A percentile compares a stretch with the other conserved stretches of the same genome.
Evolutionary conservation across 176 grass and related monocot species (phyloP).

Genomic region (Chloris gayana): DNA sequence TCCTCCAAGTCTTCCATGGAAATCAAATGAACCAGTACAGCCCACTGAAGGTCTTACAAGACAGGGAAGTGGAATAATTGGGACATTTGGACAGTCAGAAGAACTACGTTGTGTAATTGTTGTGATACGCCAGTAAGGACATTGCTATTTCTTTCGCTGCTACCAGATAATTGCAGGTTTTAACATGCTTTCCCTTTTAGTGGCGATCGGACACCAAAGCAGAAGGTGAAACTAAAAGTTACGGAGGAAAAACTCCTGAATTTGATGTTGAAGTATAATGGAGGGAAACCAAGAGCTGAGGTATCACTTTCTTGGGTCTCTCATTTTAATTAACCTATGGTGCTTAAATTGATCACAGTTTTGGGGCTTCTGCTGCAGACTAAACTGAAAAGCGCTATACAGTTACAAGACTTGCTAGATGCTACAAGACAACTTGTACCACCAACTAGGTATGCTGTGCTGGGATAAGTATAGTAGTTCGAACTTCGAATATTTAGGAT

Average conservation of each 20-base stretch:
- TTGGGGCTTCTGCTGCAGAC: conserved; percentile 65
- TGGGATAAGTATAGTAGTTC: conserved; percentile 25
- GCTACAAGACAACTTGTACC: conserved; percentile 96
- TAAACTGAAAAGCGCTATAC: conserved; percentile 97
- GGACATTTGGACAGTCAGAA: conserved; percentile 97
- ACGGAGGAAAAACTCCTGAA: conserved; percentile 98
- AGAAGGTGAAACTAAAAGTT: conserved; percentile 98
- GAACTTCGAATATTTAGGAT: conserved; percentile 27
- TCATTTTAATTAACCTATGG: conserved; percentile 21
- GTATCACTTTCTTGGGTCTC: conserved; percentile 37
- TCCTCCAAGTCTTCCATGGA: conserved; percentile 94
- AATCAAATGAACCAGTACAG: conserved; percentile 73
- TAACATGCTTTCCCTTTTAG: conserved; percentile 56
- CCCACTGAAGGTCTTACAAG: conserved; percentile 78
- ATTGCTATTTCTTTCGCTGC: conserved; percentile 25
- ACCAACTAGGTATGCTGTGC: conserved; percentile 69
- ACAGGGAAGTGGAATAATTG: conserved; percentile 90
- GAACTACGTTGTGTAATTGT: conserved; percentile 94
- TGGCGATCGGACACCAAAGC: conserved; percentile 98
- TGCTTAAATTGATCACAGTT: conserved; percentile 23
- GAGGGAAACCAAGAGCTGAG: conserved; percentile 91
- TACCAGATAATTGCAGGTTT: not conserved
- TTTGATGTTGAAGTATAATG: conserved; percentile 99
- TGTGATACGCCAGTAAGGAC: conserved; percentile 93
- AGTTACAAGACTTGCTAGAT: conserved; percentile 98